These are phyloP conservation scores for Vitis labrusca DNA, from an alignment of 164 flowering plant species.

Conservation along the genomic window DNA sequence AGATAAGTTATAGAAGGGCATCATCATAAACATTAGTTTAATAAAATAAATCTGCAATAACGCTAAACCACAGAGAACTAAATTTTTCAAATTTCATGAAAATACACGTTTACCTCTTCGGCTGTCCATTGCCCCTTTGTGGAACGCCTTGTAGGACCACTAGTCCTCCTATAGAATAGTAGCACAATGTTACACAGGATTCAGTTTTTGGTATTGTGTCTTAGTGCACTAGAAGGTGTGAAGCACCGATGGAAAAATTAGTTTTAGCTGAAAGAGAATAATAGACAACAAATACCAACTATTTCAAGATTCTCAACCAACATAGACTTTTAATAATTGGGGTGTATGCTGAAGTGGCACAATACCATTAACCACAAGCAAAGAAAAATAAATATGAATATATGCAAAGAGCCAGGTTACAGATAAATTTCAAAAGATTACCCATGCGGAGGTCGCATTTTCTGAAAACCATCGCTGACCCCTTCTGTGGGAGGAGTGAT, in stretches of 20 bases:
- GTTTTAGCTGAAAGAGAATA: not conserved
- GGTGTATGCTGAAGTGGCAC: not conserved
- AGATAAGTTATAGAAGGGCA: too few species aligned
- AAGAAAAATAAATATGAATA: not conserved
- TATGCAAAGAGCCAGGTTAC: not conserved
- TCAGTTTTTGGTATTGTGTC: not conserved
- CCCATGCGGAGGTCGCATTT: constrained; percentile 62
- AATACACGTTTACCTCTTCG: constrained; percentile 64
- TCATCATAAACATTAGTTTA: not conserved
- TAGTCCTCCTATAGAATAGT: constrained; percentile 70
- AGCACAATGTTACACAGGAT: not conserved
- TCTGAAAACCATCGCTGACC: constrained; percentile 33
- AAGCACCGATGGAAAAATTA: not conserved
- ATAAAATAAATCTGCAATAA: not conserved
- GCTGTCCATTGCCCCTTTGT: constrained; percentile 98
- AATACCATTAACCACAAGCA: not conserved
- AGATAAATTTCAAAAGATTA: constrained; percentile 22
- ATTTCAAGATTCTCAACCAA: constrained; percentile 1
- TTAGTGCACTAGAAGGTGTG: too few species aligned
- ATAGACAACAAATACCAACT: not conserved
- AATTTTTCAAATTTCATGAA: not conserved
- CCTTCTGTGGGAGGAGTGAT: constrained; percentile 33
- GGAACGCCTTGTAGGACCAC: constrained; percentile 97
- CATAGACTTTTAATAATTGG: not conserved
- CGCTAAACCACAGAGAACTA: too few species aligned